Percentiles rank a stretch among this genome's conserved stretches.
These are phyloP conservation scores for Halenospora varia DNA, from an alignment of 495 filamentous ascomycete genomes.

Conservation along the genomic window DNA sequence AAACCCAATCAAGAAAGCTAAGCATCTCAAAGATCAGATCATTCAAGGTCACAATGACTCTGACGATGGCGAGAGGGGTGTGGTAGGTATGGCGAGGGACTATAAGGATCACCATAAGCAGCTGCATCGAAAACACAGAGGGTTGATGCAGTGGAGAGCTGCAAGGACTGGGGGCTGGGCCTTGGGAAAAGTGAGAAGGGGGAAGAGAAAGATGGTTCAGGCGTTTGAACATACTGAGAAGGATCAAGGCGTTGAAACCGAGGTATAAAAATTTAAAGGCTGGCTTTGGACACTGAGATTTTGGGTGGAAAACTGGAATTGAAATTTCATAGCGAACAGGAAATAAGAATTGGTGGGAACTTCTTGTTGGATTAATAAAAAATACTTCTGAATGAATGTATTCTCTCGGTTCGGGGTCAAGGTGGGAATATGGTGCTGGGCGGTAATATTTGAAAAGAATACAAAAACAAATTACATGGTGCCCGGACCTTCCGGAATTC, in stretches of 20 bases:
- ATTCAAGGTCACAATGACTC: conserved; percentile 24
- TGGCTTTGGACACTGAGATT: no score
- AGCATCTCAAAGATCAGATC: conserved; percentile 21
- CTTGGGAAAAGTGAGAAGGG: conserved; percentile 50
- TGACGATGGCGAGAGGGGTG: conserved; percentile 38
- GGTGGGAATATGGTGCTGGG: no score
- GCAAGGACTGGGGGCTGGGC: conserved; percentile 57
- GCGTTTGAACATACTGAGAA: conserved; percentile 54
- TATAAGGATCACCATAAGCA: conserved; percentile 54
- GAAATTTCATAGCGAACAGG: no score
- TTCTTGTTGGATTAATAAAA: no score
- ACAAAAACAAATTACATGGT: no score
- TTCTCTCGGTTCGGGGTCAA: no score
- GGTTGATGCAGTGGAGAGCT: conserved; percentile 68
- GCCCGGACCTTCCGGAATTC: no score
- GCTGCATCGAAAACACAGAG: conserved; percentile 59
- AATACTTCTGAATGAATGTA: no score
- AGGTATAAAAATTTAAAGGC: no score
- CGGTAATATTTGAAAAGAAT: no score
- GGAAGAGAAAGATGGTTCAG: conserved; percentile 46
- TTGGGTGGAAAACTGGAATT: no score
- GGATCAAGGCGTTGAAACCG: conserved; percentile 58
- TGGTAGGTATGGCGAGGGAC: conserved; percentile 38
- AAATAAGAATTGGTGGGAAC: no score
- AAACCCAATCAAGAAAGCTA: conserved; percentile 20